Conservation (phyloP, 352 stramenopile species). For the Globisporangium mamillatum region DNA sequence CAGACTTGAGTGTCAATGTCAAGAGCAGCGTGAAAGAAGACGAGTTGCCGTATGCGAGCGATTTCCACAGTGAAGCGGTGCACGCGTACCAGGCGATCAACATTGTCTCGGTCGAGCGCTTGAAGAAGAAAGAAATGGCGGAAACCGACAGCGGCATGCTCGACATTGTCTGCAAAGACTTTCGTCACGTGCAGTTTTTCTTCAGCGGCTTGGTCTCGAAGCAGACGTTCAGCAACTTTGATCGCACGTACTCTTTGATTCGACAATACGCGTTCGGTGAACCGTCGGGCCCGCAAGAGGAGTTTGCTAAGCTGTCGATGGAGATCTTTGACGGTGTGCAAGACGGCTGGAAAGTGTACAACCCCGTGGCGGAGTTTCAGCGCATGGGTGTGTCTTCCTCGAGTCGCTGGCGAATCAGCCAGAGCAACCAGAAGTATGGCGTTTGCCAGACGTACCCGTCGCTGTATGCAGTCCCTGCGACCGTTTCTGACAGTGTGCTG, state of each 20-base stretch:
- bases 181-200: slow-evolving; percentile 72
- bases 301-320: slow-evolving; percentile 65
- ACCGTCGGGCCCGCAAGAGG: slow-evolving; percentile 37
- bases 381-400: slow-evolving; percentile 60
- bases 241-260: slow-evolving; percentile 59
- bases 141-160: slow-evolving; percentile 72
- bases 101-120: slow-evolving; percentile 62
- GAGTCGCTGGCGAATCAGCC: slow-evolving; percentile 66
- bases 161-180: slow-evolving; percentile 79
- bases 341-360: slow-evolving; percentile 71
- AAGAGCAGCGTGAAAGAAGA: slow-evolving; percentile 36
- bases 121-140: slow-evolving; percentile 73
- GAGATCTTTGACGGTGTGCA: slow-evolving; percentile 46
- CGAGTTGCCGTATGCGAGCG: slow-evolving; percentile 42
- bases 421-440: slow-evolving; percentile 62
- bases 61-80: slow-evolving; percentile 34
- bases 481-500: slow-evolving; percentile 63
- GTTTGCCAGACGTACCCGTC: slow-evolving; percentile 80
- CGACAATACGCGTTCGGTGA: slow-evolving; percentile 60
- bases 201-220: slow-evolving; percentile 73
- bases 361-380: slow-evolving; percentile 64
- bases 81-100: slow-evolving; percentile 71
- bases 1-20: slow-evolving; percentile 24
- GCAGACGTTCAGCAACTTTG: slow-evolving; percentile 78
- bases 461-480: slow-evolving; percentile 64